Percentiles rank a stretch among this genome's conserved stretches.
Conservation (phyloP, 1,139 yeast species). For the Yamadazyma atlantica region DNA sequence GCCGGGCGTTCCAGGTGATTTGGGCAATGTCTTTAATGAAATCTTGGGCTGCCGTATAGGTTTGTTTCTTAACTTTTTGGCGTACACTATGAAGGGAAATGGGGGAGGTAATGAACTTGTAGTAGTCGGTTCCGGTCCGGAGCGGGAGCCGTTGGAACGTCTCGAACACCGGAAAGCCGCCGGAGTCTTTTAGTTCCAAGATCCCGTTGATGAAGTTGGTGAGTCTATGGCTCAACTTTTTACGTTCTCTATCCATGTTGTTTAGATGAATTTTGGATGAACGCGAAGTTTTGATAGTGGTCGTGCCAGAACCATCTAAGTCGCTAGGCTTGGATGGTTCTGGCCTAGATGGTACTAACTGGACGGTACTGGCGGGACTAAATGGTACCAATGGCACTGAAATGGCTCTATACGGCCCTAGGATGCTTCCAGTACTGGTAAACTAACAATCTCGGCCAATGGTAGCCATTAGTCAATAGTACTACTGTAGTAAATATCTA, state of each 20-base stretch:
- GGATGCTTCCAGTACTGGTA: too few species aligned
- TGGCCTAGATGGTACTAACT: too few species aligned
- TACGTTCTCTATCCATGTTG: constrained; percentile 33
- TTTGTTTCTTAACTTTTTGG: constrained; percentile 39
- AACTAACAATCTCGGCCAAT: too few species aligned
- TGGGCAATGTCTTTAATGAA: constrained; percentile 78
- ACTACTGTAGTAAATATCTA: too few species aligned
- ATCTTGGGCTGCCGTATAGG: constrained; percentile 59
- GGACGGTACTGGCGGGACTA: too few species aligned
- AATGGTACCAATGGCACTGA: too few species aligned
- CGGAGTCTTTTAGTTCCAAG: constrained; percentile 44
- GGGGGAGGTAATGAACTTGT: constrained; percentile 43
- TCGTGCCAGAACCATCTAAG: too few species aligned
- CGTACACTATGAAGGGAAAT: constrained; percentile 45
- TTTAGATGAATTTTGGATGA: not conserved
- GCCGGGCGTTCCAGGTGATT: constrained; percentile 86
- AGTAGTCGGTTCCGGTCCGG: constrained; percentile 48
- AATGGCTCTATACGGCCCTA: too few species aligned
- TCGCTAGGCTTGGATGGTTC: too few species aligned
- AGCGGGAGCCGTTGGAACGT: constrained; percentile 56
- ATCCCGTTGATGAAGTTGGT: constrained; percentile 41
- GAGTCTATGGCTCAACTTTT: constrained; percentile 42
- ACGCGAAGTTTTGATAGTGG: too few species aligned
- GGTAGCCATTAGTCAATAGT: too few species aligned
- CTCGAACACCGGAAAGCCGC: constrained; percentile 41